These are phyloP conservation scores for Eucalyptus pauciflora DNA, from an alignment of 345 rosid genomes.

Conservation along the genomic window DNA sequence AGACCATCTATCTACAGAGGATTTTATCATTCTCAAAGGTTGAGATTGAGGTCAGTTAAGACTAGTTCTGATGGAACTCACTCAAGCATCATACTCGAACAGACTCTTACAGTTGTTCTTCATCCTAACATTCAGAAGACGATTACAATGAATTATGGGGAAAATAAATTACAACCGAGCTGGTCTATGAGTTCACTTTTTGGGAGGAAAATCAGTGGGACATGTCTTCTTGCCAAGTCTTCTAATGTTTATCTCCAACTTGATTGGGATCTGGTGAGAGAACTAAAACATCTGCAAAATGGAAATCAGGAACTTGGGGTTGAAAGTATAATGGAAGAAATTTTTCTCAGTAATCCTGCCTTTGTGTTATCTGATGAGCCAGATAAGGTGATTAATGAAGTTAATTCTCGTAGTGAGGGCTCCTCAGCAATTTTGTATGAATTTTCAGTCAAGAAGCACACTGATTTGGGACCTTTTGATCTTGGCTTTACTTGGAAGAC, in stretches of 20 bases:
- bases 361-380: constrained; percentile 58
- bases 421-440: constrained; percentile 33
- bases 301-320: constrained; percentile 11
- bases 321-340: constrained; percentile 7
- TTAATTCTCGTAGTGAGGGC: constrained; percentile 4
- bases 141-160: constrained; percentile 3
- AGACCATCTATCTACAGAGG: constrained; percentile 88
- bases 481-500: constrained; percentile 61
- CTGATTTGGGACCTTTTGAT: constrained; percentile 52
- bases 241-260: constrained; percentile 70
- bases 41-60: constrained; percentile 41
- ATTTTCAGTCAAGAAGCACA: constrained; percentile 47
- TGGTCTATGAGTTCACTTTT: constrained; percentile 83
- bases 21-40: constrained; percentile 88
- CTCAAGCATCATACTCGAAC: constrained; percentile 58
- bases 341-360: constrained; percentile 11
- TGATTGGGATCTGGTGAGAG: constrained; percentile 35
- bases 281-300: constrained; percentile 10
- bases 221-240: constrained; percentile 66
- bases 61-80: constrained; percentile 22
- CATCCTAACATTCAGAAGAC: constrained; percentile 33
- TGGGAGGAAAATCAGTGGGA: constrained; percentile 59
- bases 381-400: constrained; percentile 49
- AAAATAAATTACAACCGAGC: constrained; percentile 45
- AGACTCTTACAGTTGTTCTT: constrained; percentile 76